Evolutionary conservation across 1,139 yeast species (phyloP), one percentile per base, ranked within the genome.

Genomic region (Taphrina sp.): DNA sequence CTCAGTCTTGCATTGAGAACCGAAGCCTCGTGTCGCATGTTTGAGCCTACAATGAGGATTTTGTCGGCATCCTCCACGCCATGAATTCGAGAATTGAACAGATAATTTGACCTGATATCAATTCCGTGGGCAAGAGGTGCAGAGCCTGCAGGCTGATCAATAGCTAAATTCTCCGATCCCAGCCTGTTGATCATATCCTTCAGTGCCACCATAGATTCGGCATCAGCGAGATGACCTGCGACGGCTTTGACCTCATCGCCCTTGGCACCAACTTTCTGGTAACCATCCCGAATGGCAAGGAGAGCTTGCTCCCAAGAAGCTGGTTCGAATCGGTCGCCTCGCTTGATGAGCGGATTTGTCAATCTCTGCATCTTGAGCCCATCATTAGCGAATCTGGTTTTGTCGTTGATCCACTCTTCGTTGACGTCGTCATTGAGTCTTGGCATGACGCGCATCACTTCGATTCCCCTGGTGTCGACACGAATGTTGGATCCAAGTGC

Each of bases 381-480:
- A 69, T 87, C 95, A 65, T 82, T 82, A 43, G 95, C 90, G 66
- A 83, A 87, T 67, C 95, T 78, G 26, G 95, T 77, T 74, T 87
- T 86, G 74, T 87, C 95, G 53, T 88, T 81, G 66, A 87, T 84
- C 95, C 95, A 87, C 72, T 87, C 95, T 73, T 87, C 95, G 69
- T 87, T 87, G 65, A 87, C 77, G 62, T 85, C 94, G 66, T 87
- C 95, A 68, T 87, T 86, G 64, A 85, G 76, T 70, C 95, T 79
- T 61, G 95, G 95, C 65, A 87, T 74, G 37, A 86, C 87, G 70
- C 95, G 80, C 88, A 87, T 82, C 52, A 87, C 95, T 70, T 86
- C 94, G 65, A 83, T 79, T 66, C 95, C 95, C 72, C 95, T 79
- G 53, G 92, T 80, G 70, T 87, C 95, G 57, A 87, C 87, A 69